Conservation (phyloP, 495 filamentous ascomycete species). For the Neurospora tetrasperma region DNA sequence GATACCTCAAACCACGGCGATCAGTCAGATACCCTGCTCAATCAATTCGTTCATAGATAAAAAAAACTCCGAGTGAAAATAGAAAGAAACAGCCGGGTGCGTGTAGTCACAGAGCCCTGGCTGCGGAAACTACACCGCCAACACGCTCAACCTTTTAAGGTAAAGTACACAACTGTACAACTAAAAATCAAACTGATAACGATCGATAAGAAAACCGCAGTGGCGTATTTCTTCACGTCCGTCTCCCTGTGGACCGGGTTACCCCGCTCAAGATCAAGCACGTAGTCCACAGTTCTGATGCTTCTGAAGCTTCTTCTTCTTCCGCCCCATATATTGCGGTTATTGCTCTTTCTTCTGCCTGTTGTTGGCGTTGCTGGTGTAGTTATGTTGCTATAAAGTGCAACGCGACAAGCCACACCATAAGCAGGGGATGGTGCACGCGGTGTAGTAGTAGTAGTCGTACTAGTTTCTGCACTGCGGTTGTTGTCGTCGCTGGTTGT, state of each 20-base stretch:
- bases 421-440: background rate
- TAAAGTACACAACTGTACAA: background rate
- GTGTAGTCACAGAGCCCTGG: background rate
- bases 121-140: background rate
- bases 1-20: background rate
- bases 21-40: background rate
- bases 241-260: background rate
- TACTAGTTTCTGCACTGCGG: too few species aligned
- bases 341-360: too few species aligned
- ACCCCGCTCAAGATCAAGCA: background rate
- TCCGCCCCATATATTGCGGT: background rate
- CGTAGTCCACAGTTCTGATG: background rate
- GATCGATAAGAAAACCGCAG: background rate
- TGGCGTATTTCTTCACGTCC: background rate
- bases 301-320: background rate
- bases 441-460: background rate
- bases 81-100: background rate
- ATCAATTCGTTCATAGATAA: background rate
- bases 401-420: background rate
- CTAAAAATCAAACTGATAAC: background rate
- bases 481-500: too few species aligned
- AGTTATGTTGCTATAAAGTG: too few species aligned
- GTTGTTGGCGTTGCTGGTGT: background rate
- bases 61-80: background rate
- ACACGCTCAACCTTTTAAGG: background rate